Evolutionary conservation across 345 rosid species (phyloP), one percentile per base, ranked within the genome.

Genomic region (Diplotaxis tenuifolia): DNA sequence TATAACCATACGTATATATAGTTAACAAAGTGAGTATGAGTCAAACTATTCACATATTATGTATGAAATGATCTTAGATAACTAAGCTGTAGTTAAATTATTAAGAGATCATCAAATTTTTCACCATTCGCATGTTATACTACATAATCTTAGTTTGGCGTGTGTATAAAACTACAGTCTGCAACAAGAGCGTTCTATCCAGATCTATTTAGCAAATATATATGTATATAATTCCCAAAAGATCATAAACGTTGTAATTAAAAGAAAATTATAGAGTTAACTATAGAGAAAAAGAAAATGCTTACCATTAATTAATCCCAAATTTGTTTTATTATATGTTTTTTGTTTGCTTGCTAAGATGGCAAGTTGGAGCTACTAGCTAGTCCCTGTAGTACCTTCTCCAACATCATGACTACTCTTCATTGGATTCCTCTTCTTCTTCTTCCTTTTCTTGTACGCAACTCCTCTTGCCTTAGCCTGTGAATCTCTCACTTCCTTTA

Each of bases 401-500:
- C 61, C 58, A 45, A 14, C 70, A 75, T 22, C 70, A 69, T 62
- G 69, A 56, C 67, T 63, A 59, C 65, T 65, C 70, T 62, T 78
- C 74, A 45, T 49, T 21, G 67, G 74, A 67, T 78, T 78, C 78
- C 56, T 73, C 67, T 62, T 82, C 80, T 75, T 87, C 89, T 89
- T 89, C 83, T 91, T 91, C 40, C 90, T 89, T 85, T 91, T 91
- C 89, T 86, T 91, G 49, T 91, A 91, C 45, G 93, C 93, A 23
- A 91, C 86, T 53, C 97, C 97, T 69, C 97, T 78, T 9, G 97
- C 97, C 68, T 86, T 91, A 0, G 93, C 87, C 60, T 91, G 97
- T 7, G 90, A 86, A 56, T 91, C 96, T 71, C 97, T 88, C 60
- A 91, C 91, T 82, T 91, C 96, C 16, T 88, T 84, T 7, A 91